A percentile compares a stretch with the other conserved stretches of the same genome.
phyloP scores from a whole-genome alignment of 2,329 filamentous ascomycete species.

The Colletotrichum sp. region DNA sequence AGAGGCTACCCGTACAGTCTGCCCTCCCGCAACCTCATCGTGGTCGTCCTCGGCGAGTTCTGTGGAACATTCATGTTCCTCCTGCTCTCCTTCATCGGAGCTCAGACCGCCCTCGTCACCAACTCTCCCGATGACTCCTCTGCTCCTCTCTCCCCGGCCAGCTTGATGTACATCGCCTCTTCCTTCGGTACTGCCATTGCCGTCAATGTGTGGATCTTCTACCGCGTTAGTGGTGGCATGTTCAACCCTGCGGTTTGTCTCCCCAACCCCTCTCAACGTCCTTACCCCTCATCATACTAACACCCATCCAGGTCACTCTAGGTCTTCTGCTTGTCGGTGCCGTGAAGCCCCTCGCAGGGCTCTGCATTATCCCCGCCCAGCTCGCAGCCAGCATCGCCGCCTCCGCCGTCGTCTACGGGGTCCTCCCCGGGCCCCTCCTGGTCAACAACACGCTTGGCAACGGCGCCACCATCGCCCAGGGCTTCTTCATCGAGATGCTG shows the following conservation, averaged over 20 bases:
- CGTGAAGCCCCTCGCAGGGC: constrained; percentile 54
- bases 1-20: neutral
- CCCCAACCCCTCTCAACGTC: neutral
- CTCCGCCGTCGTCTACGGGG: constrained; percentile 58
- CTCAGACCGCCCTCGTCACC: constrained; percentile 41
- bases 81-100: constrained; percentile 44
- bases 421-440: constrained; percentile 60
- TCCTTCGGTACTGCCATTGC: constrained; percentile 54
- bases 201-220: constrained; percentile 63
- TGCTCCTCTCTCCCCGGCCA: constrained; percentile 26
- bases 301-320: constrained; percentile 49
- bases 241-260: constrained; percentile 44
- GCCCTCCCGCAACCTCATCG: constrained; percentile 34
- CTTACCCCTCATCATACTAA: neutral
- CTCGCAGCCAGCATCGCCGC: constrained; percentile 63
- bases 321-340: constrained; percentile 63
- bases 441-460: constrained; percentile 60
- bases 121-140: constrained; percentile 26
- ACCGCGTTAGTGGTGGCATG: constrained; percentile 55
- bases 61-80: constrained; percentile 60
- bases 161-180: constrained; percentile 47
- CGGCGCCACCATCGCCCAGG: constrained; percentile 57
- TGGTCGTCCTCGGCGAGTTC: constrained; percentile 53
- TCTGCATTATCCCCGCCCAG: constrained; percentile 60
- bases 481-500: constrained; percentile 72